phyloP scores from a whole-genome alignment of 2,329 filamentous ascomycete genomes.

The Bertia moriformis region DNA sequence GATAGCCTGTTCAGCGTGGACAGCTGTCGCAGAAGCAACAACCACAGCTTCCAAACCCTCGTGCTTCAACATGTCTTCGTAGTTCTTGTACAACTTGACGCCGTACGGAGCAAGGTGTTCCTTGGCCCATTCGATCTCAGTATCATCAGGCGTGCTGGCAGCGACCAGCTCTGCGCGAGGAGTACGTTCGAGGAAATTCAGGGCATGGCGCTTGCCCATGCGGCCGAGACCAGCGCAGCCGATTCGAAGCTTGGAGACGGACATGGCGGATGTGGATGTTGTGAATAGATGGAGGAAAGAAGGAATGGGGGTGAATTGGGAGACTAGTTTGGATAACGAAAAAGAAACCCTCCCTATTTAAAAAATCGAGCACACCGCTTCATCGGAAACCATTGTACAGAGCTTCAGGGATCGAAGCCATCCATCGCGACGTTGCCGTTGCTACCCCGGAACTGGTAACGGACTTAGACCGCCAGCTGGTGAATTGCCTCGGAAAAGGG shows the following conservation, averaged over 20 bases:
- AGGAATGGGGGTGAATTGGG: background rate
- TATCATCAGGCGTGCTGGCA: constrained; percentile 27
- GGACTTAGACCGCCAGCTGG: too few relatives aligned
- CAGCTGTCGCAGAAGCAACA: constrained; percentile 26
- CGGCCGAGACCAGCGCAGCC: constrained; percentile 33
- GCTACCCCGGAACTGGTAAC: too few relatives aligned
- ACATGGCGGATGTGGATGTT: constrained; percentile 5
- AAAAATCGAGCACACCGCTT: too few relatives aligned
- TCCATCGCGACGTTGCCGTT: too few relatives aligned
- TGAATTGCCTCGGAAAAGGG: too few relatives aligned
- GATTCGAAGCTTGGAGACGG: constrained; percentile 19
- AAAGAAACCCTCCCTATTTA: too few relatives aligned
- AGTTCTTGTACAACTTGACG: constrained; percentile 26
- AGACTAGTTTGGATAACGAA: too few relatives aligned
- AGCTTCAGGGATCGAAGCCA: too few relatives aligned
- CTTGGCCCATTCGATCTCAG: constrained; percentile 27
- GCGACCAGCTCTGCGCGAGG: constrained; percentile 32
- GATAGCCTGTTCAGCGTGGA: constrained; percentile 41
- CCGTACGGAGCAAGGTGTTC: constrained; percentile 24
- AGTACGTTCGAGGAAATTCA: constrained; percentile 27
- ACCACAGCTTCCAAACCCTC: constrained; percentile 25
- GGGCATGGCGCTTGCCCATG: constrained; percentile 35
- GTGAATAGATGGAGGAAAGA: too few relatives aligned
- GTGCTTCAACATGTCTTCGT: constrained; percentile 27
- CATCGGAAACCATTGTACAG: too few relatives aligned